These are phyloP conservation scores for Pythium aristosporum DNA, from an alignment of 352 stramenopile genomes.

Conservation along the genomic window DNA sequence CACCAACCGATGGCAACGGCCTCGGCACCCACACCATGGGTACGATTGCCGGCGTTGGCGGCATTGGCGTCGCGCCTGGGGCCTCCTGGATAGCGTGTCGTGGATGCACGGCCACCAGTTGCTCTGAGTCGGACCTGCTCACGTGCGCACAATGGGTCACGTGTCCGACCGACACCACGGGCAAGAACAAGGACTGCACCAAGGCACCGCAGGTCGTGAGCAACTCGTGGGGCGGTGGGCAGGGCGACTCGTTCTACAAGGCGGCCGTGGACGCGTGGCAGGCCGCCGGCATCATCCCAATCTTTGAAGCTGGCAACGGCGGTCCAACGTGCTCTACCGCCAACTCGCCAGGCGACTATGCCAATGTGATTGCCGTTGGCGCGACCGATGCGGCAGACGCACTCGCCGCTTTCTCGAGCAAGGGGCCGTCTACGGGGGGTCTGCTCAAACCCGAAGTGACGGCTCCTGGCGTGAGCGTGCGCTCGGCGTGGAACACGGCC, in stretches of 20 bases:
- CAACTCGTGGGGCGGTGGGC: conserved; percentile 30
- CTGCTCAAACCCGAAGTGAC: conserved; percentile 31
- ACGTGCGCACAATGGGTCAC: conserved; percentile 30
- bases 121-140: conserved; percentile 25
- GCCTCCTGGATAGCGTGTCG: conserved; percentile 13
- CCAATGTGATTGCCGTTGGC: conserved; percentile 29
- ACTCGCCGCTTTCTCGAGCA: conserved; percentile 18
- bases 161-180: conserved; percentile 24
- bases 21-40: conserved; percentile 28
- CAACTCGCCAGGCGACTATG: conserved; percentile 19
- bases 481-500: conserved; percentile 17
- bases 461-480: conserved; percentile 16
- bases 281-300: conserved; percentile 26
- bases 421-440: conserved; percentile 13
- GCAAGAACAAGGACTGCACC: conserved; percentile 16
- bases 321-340: conserved; percentile 16
- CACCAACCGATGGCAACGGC: conserved; percentile 23
- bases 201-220: conserved; percentile 27
- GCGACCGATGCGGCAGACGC: conserved; percentile 14
- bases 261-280: conserved; percentile 21
- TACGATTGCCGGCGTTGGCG: conserved; percentile 10
- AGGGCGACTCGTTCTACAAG: conserved; percentile 16
- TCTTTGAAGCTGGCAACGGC: conserved; percentile 27
- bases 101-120: conserved; percentile 4
- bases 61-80: conserved; percentile 15